Evolutionary conservation across 352 stramenopile species (phyloP).

Genomic region (Pythium myriotylum): DNA sequence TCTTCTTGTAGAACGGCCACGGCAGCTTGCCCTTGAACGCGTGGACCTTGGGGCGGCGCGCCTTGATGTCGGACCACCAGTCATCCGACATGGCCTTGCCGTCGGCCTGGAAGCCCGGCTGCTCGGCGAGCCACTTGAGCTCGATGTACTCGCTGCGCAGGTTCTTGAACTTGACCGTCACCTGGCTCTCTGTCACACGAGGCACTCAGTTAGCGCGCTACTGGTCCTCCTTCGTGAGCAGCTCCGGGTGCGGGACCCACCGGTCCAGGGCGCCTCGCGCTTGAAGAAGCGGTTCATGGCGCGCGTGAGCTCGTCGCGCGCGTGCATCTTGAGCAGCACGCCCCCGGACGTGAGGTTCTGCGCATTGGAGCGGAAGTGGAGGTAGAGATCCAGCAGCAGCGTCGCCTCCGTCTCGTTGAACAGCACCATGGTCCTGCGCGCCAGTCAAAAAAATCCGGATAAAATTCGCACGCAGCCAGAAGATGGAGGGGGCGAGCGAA

Average conservation of each 20-base stretch:
- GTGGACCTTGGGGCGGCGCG: constrained; percentile 46
- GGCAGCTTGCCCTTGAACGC: constrained; percentile 61
- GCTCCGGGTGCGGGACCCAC: constrained; percentile 7
- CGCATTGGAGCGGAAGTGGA: constrained; percentile 37
- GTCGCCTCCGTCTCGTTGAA: constrained; percentile 56
- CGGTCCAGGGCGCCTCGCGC: constrained; percentile 41
- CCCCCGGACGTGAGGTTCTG: constrained; percentile 52
- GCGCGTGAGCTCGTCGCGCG: constrained; percentile 45
- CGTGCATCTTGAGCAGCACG: constrained; percentile 48
- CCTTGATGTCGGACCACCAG: constrained; percentile 54
- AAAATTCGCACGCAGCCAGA: constrained; percentile 12
- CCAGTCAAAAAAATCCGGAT: constrained; percentile 28
- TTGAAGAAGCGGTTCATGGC: constrained; percentile 47
- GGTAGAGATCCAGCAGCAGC: constrained; percentile 56
- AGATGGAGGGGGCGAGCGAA: no score
- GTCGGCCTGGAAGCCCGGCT: constrained; percentile 44
- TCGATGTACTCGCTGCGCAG: constrained; percentile 56
- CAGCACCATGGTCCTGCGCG: constrained; percentile 43
- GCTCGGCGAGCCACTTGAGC: constrained; percentile 45
- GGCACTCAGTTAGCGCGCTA: no score
- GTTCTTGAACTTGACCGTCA: constrained; percentile 73
- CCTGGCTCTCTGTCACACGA: constrained; percentile 38
- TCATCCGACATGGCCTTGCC: constrained; percentile 41
- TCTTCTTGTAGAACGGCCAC: constrained; percentile 50
- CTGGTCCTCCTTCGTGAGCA: no score